Evolutionary conservation across 305 asterid genomes (phyloP), one percentile per base, ranked within the genome.

Genomic region (Fraxinus xanthoxyloides): DNA sequence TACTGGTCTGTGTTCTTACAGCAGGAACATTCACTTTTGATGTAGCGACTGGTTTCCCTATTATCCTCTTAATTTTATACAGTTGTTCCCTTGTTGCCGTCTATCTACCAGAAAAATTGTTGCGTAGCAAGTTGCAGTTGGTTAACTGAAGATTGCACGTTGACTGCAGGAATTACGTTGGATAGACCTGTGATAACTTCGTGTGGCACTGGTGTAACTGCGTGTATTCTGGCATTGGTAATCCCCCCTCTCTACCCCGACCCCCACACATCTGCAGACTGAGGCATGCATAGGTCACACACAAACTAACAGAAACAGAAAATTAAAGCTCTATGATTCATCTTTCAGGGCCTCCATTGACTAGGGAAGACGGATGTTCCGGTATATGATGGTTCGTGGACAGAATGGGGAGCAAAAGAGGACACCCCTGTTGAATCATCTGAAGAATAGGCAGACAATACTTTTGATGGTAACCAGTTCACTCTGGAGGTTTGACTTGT

Each of bases 181-280:
- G 97, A 91, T 79, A 85, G 82, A 48, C 93, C 97, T 30, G 74
- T 93, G 72, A 35, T 92, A 75, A 77, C 87, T 31, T 92, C 97
- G 38, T 93, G 98, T 63, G 99, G 99, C 59, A 96, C 99, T 12
- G 99, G 99, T 76, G 98, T 96, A 72, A 96, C 99, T 63, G 98
- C 99, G 21, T 96, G 99, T 82, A 79, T 96, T 84, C 91, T 96
- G 75, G 93, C 98, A 59, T 84, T 96, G 98, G 99, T 95, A 75
- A 46, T 79, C 73, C 70, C 77, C 63, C 26, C 82, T 43, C 13
- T 21, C 31, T 28, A 17, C 59, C 67, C 43, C 54, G 15, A 6
- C 74, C 76, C 80, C 70, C 78, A 23, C 23, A 31, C 36, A n/a
- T 26, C 0, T 6, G 31, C 77, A 74, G 15, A 7, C 34, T n/a